Conservation (phyloP, 208 protist species). For the Trypanosoma platydactyli region DNA sequence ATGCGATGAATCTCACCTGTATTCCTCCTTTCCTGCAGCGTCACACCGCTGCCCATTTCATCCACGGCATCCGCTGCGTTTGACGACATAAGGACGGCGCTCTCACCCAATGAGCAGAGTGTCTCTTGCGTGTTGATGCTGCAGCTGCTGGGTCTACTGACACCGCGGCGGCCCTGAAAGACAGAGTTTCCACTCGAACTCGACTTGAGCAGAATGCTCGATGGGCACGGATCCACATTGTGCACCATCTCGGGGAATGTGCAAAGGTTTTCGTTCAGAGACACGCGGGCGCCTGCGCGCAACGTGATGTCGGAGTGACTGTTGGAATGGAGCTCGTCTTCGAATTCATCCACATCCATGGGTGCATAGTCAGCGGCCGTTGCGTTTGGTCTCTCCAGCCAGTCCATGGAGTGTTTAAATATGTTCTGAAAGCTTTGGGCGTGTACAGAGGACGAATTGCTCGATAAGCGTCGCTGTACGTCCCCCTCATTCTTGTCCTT, state of each 20-base stretch:
- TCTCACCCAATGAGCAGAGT: background rate
- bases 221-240: background rate
- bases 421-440: no score
- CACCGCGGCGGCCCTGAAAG: background rate
- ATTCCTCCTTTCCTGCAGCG: background rate
- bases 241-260: background rate
- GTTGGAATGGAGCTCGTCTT: no score
- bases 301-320: no score
- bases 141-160: background rate
- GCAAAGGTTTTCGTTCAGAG: background rate
- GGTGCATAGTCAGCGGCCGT: no score
- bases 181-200: background rate
- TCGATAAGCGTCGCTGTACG: no score
- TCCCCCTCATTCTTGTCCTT: no score
- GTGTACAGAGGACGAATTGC: no score
- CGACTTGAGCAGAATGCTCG: conserved; percentile 2
- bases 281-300: background rate
- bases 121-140: background rate
- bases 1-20: background rate
- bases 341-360: no score
- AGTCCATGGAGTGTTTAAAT: no score
- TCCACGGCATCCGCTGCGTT: background rate
- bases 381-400: no score
- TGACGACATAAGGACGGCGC: background rate
- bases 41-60: background rate